Base-by-base conservation (phyloP, 345 rosid genomes). In the Dipteronia sinensis region DNA sequence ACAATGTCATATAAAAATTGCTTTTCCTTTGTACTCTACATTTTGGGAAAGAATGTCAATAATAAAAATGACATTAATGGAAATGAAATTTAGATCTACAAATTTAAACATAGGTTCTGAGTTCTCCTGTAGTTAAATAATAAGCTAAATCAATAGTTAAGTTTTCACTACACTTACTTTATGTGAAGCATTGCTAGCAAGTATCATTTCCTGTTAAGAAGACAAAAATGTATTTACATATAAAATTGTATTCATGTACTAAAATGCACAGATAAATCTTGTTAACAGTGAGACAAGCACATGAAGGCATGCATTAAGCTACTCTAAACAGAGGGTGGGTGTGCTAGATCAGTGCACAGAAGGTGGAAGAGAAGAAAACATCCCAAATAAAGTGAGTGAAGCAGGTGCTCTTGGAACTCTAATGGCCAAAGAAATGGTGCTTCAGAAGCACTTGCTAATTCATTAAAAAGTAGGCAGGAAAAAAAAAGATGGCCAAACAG, bases 1-100 rank as follows among this genome's bases (percentile, higher is more conserved):
- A 91, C 95, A 73, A 91, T 91, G 79, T 91, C 95, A 86, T 89
- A 91, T 73, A 91, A 80, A 79, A 89, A 89, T 29, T 34, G 82
- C 81, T 88, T 91, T 80, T 87, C 91, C 59, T 51, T 83, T 65
- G 80, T 23, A n/a, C 80, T 80, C 95, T 89, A 66, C 79, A 76
- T 38, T 79, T 78, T 23, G 0, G 22, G 8, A 34, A n/a, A 17
- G 29, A 44, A 19, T 55, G 10, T 16, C 42, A 66, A 67, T 23
- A 72, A 20, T 67, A 47, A 72, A 53, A 5, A 64, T 29, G 47
- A 66, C 63, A 44, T 17, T 16, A 34, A 66, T 23, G 22, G 56
- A 73, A 27, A 69, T 7, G 29, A 79, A 58, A 69, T 53, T 27
- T 62, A 29, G 16, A 62, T 74, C 29, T 53, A 44, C 71, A 67